Base-by-base conservation (phyloP, 176 grass and related monocot species). In the Rhynchospora tenuis region DNA sequence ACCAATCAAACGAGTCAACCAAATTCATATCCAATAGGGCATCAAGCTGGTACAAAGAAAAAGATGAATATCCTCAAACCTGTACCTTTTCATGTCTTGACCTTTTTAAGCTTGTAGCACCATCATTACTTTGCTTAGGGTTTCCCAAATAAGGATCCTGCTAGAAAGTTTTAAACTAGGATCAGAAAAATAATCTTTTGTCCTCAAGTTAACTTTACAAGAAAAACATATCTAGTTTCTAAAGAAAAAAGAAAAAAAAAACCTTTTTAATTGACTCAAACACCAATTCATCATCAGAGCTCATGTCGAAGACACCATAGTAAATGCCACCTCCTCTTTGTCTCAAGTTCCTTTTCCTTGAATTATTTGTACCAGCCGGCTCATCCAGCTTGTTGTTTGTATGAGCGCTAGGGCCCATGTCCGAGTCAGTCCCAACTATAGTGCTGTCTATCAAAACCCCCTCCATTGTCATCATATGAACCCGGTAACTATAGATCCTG, bases 231-330 rank as follows among this genome's bases (percentile, higher is more conserved):
- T 64, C n/a, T 10, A 24, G 12, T 46, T 22, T 63, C 14, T 19
- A 28, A 19, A 75, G 1, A 12, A 47, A 45, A 71, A 73, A 52
- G 6, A 27, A 78, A 48, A 64, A 23, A 87, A 52, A 59, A 84
- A 90, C 89, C 85, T 82, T 87, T 54, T 59, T 28, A 68, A 56
- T 38, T 51, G 54, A 47, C 29, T 76, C 16, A 78, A 22, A 69
- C 51, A 70, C 85, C 55, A 83, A 85, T 59, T 90, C 89, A 62
- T 87, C 89, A 12, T 85, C 89, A 58, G 85, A 90, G 81, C 75
- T 90, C 71, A 69, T 55, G 82, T 90, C 82, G 22, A 81, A 85
- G 26, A 58, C 28, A 12, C 81, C 85, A 85, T 87, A 87, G 64
- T 85, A 81, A 19, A 87, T 66, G 2, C 70, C 85, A 38, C 70